Base-by-base conservation (phyloP, 1,284 basidiomycete genomes). In the Cystobasidium pallidum region DNA sequence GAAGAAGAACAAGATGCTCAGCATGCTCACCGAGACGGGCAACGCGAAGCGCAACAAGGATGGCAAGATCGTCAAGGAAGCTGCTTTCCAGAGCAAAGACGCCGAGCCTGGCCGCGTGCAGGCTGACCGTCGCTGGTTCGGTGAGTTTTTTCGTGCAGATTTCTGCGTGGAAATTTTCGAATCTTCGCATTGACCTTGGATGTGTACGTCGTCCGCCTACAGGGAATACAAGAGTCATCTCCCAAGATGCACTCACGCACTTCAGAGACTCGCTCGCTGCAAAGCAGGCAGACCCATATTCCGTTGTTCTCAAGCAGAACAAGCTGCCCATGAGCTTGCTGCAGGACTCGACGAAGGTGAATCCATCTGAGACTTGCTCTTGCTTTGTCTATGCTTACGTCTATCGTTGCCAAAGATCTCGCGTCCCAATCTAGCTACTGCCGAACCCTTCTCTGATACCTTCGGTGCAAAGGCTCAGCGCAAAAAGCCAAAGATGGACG, bases 211-310 rank as follows among this genome's bases (percentile, higher is more conserved):
- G 71, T 58, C 24, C 41, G 24, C 58, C 19, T 54, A 39, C 75
- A 94, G 91, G 94, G 58, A 99, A 99, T 83, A 99, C 96, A 13
- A 86, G 96, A 79, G 95, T 98, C 65, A 98, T 99, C 80, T 93
- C 91, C n/a, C 94, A 97, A 80, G 90, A 87, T 47, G 93, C 94
- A 7, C 83, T 97, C 78, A 94, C 97, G 79, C 94, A 95, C 81
- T 96, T 97, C 83, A 85, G 94, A 64, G 92, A 91, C 15, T 92
- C 90, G 76, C 85, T 97, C 58, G 85, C 86, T 36, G 83, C 86
- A 15, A 92, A 89, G 81, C 91, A 91, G 78, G 86, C 91, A 81
- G 93, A 97, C 79, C 94, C 94, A 0, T 97, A 96, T 81, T 93
- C 92, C 6, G 94, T 97, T 3, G 86, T 97, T 19, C 82, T 97